Evolutionary conservation across 2,329 filamentous ascomycete genomes (phyloP).

Genomic region (Pseudocercospora ulei): DNA sequence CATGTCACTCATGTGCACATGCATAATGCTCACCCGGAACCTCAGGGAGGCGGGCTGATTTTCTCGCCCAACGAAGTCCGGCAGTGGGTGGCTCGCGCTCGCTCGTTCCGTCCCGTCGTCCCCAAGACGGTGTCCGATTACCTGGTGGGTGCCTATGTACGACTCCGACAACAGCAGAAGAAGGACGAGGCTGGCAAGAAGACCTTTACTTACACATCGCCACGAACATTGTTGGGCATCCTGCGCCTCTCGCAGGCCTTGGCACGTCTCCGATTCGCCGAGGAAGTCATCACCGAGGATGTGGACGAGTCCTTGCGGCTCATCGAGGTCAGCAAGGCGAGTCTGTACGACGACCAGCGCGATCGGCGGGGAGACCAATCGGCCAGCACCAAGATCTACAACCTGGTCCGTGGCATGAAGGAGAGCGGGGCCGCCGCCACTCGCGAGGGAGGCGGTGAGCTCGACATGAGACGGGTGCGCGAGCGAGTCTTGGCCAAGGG

Average conservation of each 20-base stretch:
- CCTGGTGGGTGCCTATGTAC: conserved; percentile 92
- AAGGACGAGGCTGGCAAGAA: conserved; percentile 83
- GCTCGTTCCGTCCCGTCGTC: conserved; percentile 77
- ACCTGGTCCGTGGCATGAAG: conserved; percentile 78
- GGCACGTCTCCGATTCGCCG: conserved; percentile 79
- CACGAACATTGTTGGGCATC: conserved; percentile 84
- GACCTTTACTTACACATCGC: conserved; percentile 87
- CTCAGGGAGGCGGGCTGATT: conserved; percentile 54
- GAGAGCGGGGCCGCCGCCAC: conserved; percentile 74
- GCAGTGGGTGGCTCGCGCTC: conserved; percentile 87
- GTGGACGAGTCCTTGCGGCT: conserved; percentile 90
- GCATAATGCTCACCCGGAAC: conserved; percentile 84
- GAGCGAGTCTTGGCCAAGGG: conserved; percentile 91
- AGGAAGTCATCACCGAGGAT: conserved; percentile 77
- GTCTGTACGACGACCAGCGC: conserved; percentile 62
- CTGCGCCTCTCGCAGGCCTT: conserved; percentile 89
- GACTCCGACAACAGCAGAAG: conserved; percentile 83
- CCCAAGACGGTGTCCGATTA: conserved; percentile 84
- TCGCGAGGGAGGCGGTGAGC: conserved; percentile 63
- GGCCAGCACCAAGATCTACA: conserved; percentile 83
- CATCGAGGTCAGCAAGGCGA: conserved; percentile 87
- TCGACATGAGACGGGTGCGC: conserved; percentile 79
- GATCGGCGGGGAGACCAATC: conserved; percentile 58
- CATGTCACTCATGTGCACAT: conserved; percentile 97
- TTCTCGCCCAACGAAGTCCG: conserved; percentile 90